Evolutionary conservation across 495 filamentous ascomycete species (phyloP).

Genomic region (Penicillium soppii): DNA sequence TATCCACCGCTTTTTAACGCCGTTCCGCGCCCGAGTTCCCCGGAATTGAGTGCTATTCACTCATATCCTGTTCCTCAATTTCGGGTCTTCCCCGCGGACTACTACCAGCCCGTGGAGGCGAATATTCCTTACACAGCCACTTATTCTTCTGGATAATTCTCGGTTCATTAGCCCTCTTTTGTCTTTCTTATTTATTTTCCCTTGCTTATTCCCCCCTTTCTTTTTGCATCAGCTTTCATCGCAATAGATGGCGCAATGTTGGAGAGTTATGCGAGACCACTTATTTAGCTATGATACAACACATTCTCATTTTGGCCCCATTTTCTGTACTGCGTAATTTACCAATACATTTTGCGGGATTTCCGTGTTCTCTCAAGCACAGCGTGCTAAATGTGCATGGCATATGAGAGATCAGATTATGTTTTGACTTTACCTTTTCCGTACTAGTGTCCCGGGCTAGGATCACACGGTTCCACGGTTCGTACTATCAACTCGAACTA

Average conservation of each 20-base stretch:
- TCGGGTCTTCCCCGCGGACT: slow-evolving; percentile 17
- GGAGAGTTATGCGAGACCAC: not conserved
- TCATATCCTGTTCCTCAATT: slow-evolving; percentile 24
- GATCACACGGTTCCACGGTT: slow-evolving; percentile 2
- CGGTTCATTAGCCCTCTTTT: not conserved
- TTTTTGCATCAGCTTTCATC: not conserved
- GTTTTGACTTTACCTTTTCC: slow-evolving; percentile 2
- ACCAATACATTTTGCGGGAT: slow-evolving; percentile 5
- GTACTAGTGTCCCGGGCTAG: not conserved
- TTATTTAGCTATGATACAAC: not conserved
- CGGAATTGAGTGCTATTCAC: slow-evolving; percentile 22
- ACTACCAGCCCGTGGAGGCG: slow-evolving; percentile 19
- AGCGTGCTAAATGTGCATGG: slow-evolving; percentile 9
- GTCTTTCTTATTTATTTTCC: slow-evolving; percentile 2
- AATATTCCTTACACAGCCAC: slow-evolving; percentile 14
- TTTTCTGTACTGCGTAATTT: no score
- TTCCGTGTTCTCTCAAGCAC: slow-evolving; percentile 13
- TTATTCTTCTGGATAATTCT: slow-evolving; percentile 20
- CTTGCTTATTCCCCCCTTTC: slow-evolving; percentile 14
- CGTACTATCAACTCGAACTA: not conserved
- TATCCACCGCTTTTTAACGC: slow-evolving; percentile 42
- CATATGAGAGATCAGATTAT: slow-evolving; percentile 30
- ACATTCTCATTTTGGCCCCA: not conserved
- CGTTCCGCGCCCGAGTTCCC: slow-evolving; percentile 21
- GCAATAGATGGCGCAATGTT: not conserved